Base-by-base conservation (phyloP, 768 basidiomycete species). In the Cyclocybe cylindracea region DNA sequence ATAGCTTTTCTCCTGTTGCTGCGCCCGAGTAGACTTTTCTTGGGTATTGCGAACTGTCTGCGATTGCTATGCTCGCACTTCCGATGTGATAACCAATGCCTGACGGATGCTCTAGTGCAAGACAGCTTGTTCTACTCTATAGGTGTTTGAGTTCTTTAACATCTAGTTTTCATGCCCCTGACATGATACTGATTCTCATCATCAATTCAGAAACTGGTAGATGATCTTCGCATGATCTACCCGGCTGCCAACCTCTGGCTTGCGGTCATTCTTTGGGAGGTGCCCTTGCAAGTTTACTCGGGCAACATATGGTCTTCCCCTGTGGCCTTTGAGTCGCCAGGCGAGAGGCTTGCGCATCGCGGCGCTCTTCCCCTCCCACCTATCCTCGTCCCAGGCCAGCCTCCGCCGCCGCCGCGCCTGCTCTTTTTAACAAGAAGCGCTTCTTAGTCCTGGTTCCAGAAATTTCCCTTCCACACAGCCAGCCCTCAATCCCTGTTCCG, bases 71-170 rank as follows among this genome's bases (percentile, higher is more conserved):
- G 73, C 81, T 2, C 74, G 80, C 8, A n/a, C 33, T 86, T 79
- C 77, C 79, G 78, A 35, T 98, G 96, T 67, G 87, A 91, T 56
- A 79, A 84, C 46, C 78, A 79, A 13, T 98, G 96, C 69, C 73
- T 98, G 46, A 85, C 89, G 45, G 77, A 87, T 41, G 89, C 95
- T 2, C 83, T 98, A 35, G 75, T 94, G 48, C 77, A 91, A 66
- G 94, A 98, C 52, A 91, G 87, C 59, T 70, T 97, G n/a, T 98
- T 98, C 71, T 97, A 97, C 66, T 87, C 88, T 2, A 75, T 88
- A 35, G 96, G 94, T 24, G 84, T 92, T 41, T 92, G 55, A 71
- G 87, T 76, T 31, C n/a, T 24, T 29, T 38, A 7, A 34, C 32
- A 34, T 35, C 16, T 45, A 29, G 34, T n/a, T 32, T 39, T 39